These are phyloP conservation scores for Nicotiana otophora DNA, from an alignment of 257 asterid species.

Conservation along the genomic window DNA sequence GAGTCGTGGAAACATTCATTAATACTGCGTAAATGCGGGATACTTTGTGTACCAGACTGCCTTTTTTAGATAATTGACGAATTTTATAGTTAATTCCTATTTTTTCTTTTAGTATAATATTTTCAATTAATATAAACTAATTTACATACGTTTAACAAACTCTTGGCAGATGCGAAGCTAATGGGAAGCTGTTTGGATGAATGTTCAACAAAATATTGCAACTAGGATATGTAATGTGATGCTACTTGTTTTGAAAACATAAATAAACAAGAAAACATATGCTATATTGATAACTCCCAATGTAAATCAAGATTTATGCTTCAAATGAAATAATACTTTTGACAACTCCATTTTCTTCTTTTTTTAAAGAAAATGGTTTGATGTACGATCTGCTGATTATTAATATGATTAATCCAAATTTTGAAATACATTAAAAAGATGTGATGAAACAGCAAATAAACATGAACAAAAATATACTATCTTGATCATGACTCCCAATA, in stretches of 20 bases:
- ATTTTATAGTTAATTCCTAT: no score
- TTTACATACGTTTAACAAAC: not conserved
- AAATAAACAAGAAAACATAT: not conserved
- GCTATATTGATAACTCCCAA: not conserved
- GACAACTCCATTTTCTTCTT: not conserved
- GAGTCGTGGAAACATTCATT: fast-evolving
- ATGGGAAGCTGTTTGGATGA: not conserved
- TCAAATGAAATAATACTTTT: not conserved
- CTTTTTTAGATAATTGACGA: no score
- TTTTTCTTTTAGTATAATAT: not conserved
- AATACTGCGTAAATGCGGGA: no score
- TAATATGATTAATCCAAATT: no score
- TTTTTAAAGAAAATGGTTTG: not conserved
- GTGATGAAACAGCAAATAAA: not conserved
- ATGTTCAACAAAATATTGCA: constrained; percentile 1
- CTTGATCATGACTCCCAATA: not conserved
- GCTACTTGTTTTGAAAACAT: not conserved
- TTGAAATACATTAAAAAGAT: no score
- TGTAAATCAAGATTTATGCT: not conserved
- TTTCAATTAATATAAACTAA: not conserved
- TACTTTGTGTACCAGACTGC: fast-evolving
- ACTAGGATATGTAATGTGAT: not conserved
- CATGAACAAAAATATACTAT: not conserved
- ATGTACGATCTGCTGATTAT: no score
- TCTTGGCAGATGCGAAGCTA: not conserved